phyloP scores from a whole-genome alignment of 805 yeast species.

The Saturnispora saitoi region DNA sequence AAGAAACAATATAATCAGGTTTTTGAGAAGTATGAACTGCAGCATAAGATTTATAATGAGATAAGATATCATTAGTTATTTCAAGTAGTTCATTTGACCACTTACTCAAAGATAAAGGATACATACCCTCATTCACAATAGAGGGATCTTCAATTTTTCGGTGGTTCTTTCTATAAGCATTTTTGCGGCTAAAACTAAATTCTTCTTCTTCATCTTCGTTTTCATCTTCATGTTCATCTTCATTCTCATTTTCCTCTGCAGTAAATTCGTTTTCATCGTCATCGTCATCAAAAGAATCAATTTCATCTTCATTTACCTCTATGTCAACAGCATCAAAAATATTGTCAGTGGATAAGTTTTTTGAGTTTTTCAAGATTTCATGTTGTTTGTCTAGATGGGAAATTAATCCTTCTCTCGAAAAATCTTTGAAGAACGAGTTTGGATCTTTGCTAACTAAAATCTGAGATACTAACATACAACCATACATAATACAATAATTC shows the following conservation, averaged over 20 bases:
- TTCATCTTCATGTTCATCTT: slow-evolving; percentile 18
- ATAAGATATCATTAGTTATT: slow-evolving; percentile 2
- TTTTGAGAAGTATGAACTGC: neutral
- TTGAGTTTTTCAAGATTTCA: slow-evolving; percentile 15
- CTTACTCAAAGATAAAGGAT: slow-evolving; percentile 1
- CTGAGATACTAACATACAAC: slow-evolving; percentile 42
- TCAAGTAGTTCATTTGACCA: slow-evolving; percentile 3
- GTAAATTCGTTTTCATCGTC: slow-evolving; percentile 13
- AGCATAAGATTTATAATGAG: neutral
- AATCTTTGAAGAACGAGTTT: slow-evolving; percentile 34
- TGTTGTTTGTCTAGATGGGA: slow-evolving; percentile 36
- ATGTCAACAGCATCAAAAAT: neutral
- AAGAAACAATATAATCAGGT: neutral
- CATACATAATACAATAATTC: slow-evolving; percentile 31
- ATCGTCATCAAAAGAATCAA: slow-evolving; percentile 14
- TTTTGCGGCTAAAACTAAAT: slow-evolving; percentile 5
- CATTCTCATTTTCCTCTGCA: slow-evolving; percentile 15
- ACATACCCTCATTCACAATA: slow-evolving; percentile 16
- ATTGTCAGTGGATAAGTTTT: neutral
- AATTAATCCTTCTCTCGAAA: slow-evolving; percentile 69
- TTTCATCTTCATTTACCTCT: slow-evolving; percentile 13
- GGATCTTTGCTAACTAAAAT: slow-evolving; percentile 38
- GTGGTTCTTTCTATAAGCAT: neutral
- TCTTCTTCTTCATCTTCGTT: slow-evolving; percentile 23
- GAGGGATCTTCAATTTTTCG: slow-evolving; percentile 19